These are phyloP conservation scores for Geotrichum cucujoidarum DNA, from an alignment of 1,139 yeast genomes.

Conservation along the genomic window DNA sequence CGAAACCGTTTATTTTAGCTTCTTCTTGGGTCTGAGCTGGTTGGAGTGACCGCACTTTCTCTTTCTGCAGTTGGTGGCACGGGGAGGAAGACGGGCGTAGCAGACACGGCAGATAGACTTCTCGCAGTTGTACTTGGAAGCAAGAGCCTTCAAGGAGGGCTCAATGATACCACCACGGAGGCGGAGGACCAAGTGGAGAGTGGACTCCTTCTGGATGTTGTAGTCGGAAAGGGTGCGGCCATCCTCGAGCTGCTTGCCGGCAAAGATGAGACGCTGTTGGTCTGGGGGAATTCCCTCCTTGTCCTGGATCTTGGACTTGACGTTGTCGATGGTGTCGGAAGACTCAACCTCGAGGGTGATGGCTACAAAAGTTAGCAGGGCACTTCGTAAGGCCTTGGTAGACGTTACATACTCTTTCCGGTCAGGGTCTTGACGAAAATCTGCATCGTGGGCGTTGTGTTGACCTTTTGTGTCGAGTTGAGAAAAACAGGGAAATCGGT, in stretches of 20 bases:
- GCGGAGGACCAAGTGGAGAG: slow-evolving; percentile 95
- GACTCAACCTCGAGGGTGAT: slow-evolving; percentile 98
- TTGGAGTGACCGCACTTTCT: slow-evolving; percentile 99
- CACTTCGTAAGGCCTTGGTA: background rate
- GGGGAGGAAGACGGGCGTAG: slow-evolving; percentile 99
- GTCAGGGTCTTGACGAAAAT: slow-evolving; percentile 98
- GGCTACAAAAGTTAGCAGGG: slow-evolving; percentile 34
- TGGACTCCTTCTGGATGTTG: slow-evolving; percentile 99
- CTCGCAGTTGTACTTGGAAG: slow-evolving; percentile 99
- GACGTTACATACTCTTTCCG: slow-evolving; percentile 62
- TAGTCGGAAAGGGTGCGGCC: slow-evolving; percentile 98
- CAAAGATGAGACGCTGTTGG: slow-evolving; percentile 98
- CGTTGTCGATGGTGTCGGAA: slow-evolving; percentile 97
- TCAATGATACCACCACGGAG: slow-evolving; percentile 99
- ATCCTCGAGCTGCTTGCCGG: slow-evolving; percentile 99
- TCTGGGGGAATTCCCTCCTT: slow-evolving; percentile 99
- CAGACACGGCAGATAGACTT: slow-evolving; percentile 98
- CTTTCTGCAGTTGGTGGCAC: slow-evolving; percentile 99
- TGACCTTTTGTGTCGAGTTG: slow-evolving; percentile 15
- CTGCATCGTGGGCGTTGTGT: slow-evolving; percentile 54
- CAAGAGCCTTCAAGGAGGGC: slow-evolving; percentile 99
- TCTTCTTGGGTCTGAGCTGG: slow-evolving; percentile 99
- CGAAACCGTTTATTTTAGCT: slow-evolving; percentile 93
- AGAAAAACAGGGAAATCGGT: slow-evolving; percentile 11
- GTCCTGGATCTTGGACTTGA: slow-evolving; percentile 98